Conservation (phyloP, 2,329 filamentous ascomycete species). For the Phaeomoniella chlamydospora region DNA sequence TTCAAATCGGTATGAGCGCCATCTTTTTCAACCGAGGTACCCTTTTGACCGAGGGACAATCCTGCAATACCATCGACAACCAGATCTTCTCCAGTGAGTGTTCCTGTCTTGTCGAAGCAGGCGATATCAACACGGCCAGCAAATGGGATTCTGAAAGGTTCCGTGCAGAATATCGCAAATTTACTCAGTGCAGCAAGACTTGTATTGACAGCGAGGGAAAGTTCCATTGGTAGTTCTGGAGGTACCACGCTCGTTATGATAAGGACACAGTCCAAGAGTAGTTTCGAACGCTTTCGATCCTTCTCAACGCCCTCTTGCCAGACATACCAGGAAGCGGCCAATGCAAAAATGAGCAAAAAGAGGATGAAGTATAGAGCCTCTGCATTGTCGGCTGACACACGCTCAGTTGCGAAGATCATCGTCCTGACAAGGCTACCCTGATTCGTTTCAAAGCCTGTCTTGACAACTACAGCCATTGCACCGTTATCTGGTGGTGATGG, state of each 20-base stretch:
- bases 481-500: constrained; percentile 81
- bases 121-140: constrained; percentile 90
- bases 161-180: constrained; percentile 95
- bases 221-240: constrained; percentile 96
- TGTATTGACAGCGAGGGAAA: constrained; percentile 94
- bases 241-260: constrained; percentile 97
- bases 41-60: constrained; percentile 55
- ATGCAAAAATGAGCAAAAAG: constrained; percentile 88
- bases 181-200: constrained; percentile 88
- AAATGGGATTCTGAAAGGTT: constrained; percentile 95
- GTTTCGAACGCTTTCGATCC: constrained; percentile 93
- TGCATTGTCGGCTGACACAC: constrained; percentile 94
- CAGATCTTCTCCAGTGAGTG: constrained; percentile 86
- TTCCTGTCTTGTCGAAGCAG: constrained; percentile 98
- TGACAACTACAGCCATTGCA: constrained; percentile 83
- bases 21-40: constrained; percentile 56
- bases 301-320: constrained; percentile 92
- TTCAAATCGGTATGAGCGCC: constrained; percentile 72
- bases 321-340: constrained; percentile 97
- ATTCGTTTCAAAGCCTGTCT: constrained; percentile 97
- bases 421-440: constrained; percentile 95
- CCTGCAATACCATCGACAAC: constrained; percentile 96
- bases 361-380: constrained; percentile 96
- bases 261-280: constrained; percentile 90
- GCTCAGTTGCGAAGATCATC: constrained; percentile 99